phyloP scores from a whole-genome alignment of 305 asterid genomes.

The Fraxinus greggii region DNA sequence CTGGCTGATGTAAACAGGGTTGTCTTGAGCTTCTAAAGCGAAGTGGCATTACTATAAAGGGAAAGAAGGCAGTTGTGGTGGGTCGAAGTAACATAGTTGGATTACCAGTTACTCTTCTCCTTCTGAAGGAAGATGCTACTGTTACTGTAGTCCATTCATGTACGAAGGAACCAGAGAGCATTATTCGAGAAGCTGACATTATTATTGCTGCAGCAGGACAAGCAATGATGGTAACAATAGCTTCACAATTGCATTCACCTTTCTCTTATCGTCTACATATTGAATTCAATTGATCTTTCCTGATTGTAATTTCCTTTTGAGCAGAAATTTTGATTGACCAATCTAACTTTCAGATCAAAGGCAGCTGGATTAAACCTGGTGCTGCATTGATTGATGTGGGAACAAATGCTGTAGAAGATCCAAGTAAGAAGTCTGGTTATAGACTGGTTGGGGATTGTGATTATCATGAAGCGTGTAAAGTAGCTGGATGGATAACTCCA shows the following conservation, averaged over 20 bases:
- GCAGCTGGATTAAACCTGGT: conserved; percentile 96
- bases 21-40: conserved; percentile 82
- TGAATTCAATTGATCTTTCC: not conserved
- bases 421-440: conserved; percentile 74
- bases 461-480: conserved; percentile 69
- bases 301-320: not conserved
- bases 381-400: conserved; percentile 97
- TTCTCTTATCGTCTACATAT: not conserved
- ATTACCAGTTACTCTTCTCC: conserved; percentile 81
- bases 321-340: not conserved
- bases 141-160: conserved; percentile 81
- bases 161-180: conserved; percentile 72
- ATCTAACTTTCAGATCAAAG: conserved; percentile 63
- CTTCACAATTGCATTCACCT: conserved; percentile 18
- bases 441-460: conserved; percentile 94
- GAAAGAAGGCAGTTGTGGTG: conserved; percentile 88
- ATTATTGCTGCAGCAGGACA: conserved; percentile 94
- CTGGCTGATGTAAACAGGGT: conserved; percentile 44
- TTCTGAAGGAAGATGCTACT: conserved; percentile 88
- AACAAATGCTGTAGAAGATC: conserved; percentile 78
- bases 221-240: conserved; percentile 63
- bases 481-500: conserved; percentile 90
- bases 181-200: conserved; percentile 80
- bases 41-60: conserved; percentile 69
- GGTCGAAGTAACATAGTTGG: conserved; percentile 95